Evolutionary conservation across 495 filamentous ascomycete genomes (phyloP).

Genomic region (Xylaria grammica): DNA sequence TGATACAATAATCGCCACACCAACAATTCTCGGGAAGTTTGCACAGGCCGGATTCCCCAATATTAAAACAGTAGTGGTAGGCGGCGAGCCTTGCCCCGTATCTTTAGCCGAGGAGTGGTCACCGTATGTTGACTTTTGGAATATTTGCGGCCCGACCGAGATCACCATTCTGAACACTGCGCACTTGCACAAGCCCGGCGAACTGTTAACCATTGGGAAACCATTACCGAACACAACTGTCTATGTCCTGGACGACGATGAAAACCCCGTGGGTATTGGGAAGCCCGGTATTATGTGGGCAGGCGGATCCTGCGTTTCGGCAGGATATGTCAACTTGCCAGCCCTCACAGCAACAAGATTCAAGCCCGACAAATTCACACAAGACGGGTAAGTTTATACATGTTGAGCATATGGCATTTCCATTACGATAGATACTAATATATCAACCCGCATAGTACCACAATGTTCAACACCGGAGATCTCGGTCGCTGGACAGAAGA

Average conservation of each 20-base stretch:
- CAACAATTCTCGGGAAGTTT: slow-evolving; percentile 39
- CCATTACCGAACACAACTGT: slow-evolving; percentile 46
- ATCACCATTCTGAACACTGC: slow-evolving; percentile 46
- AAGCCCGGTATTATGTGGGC: slow-evolving; percentile 46
- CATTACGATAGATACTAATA: slow-evolving; percentile 1
- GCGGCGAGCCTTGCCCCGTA: slow-evolving; percentile 41
- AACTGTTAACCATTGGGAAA: slow-evolving; percentile 40
- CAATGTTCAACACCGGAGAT: slow-evolving; percentile 46
- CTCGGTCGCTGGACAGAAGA: slow-evolving; percentile 40
- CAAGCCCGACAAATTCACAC: slow-evolving; percentile 41
- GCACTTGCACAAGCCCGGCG: slow-evolving; percentile 37
- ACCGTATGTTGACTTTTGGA: slow-evolving; percentile 37
- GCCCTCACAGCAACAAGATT: slow-evolving; percentile 39
- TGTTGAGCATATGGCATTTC: not conserved
- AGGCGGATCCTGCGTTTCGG: slow-evolving; percentile 42
- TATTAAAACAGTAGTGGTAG: slow-evolving; percentile 38
- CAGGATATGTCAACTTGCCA: slow-evolving; percentile 43
- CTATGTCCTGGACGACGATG: slow-evolving; percentile 44
- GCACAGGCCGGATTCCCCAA: slow-evolving; percentile 39
- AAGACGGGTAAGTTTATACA: slow-evolving; percentile 34
- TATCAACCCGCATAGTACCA: slow-evolving; percentile 22
- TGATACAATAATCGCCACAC: slow-evolving; percentile 44
- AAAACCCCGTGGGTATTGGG: slow-evolving; percentile 40
- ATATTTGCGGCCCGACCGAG: slow-evolving; percentile 48
- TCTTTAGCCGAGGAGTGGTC: slow-evolving; percentile 43